Evolutionary conservation across 1,284 basidiomycete species (phyloP).

Genomic region (Abortiporus biennis): DNA sequence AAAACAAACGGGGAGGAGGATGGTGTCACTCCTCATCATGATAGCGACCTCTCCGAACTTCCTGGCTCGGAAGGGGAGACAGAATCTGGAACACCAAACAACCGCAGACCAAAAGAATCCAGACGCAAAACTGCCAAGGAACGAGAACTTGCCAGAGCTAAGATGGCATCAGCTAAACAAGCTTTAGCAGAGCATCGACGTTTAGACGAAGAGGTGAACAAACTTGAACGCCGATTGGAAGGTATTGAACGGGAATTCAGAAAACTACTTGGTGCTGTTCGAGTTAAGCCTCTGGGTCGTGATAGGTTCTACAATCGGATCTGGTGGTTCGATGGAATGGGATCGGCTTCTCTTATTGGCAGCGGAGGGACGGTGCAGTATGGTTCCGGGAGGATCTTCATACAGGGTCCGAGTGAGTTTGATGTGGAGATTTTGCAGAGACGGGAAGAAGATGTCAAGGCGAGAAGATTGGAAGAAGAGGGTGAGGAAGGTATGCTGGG

Average conservation of each 20-base stretch:
- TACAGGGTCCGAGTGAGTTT: slow-evolving; percentile 82
- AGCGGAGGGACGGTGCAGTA: slow-evolving; percentile 74
- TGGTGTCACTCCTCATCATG: slow-evolving; percentile 52
- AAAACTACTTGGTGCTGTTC: slow-evolving; percentile 74
- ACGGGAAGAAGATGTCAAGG: slow-evolving; percentile 48
- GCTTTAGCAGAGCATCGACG: slow-evolving; percentile 72
- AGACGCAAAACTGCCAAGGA: slow-evolving; percentile 59
- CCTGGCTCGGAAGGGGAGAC: slow-evolving; percentile 38
- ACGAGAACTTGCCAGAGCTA: slow-evolving; percentile 68
- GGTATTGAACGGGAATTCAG: slow-evolving; percentile 92
- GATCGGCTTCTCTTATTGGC: slow-evolving; percentile 71
- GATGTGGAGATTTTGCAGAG: slow-evolving; percentile 66
- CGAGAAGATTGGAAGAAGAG: slow-evolving; percentile 68
- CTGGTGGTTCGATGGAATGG: slow-evolving; percentile 99
- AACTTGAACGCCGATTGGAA: slow-evolving; percentile 74
- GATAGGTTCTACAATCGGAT: slow-evolving; percentile 93
- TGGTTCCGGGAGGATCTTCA: slow-evolving; percentile 83
- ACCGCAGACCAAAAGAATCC: slow-evolving; percentile 10
- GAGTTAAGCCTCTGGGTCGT: slow-evolving; percentile 83
- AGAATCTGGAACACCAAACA: slow-evolving; percentile 40
- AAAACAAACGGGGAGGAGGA: slow-evolving; percentile 36
- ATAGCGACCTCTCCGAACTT: slow-evolving; percentile 67
- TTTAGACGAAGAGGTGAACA: slow-evolving; percentile 83
- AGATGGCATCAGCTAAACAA: slow-evolving; percentile 64
- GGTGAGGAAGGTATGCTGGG: slow-evolving; percentile 67